A percentile compares a stretch with the other conserved stretches of the same genome.
These are phyloP conservation scores for Dimocarpus longan DNA, from an alignment of 345 rosid species.

Conservation along the genomic window DNA sequence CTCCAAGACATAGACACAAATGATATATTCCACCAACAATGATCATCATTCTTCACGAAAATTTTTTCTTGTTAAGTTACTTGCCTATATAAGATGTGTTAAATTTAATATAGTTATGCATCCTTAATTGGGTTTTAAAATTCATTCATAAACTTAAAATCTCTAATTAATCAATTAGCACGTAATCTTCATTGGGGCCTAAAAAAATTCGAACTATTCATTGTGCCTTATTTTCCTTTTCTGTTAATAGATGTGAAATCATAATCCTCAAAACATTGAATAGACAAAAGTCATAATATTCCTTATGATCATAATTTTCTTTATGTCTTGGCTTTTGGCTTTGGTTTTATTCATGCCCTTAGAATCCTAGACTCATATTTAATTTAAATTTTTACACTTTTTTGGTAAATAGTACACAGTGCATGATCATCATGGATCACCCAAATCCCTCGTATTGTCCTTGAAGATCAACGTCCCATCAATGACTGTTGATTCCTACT, in stretches of 20 bases:
- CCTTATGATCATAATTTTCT: not conserved
- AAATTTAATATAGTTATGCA: too few species aligned
- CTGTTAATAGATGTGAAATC: not conserved
- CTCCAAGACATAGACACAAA: too few species aligned
- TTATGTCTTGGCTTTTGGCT: not conserved
- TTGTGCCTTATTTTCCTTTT: too few species aligned
- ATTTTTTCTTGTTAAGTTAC: too few species aligned
- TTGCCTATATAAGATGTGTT: too few species aligned
- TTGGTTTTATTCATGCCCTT: not conserved
- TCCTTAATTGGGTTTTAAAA: too few species aligned
- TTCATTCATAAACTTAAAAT: too few species aligned
- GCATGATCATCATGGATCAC: not conserved
- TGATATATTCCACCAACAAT: too few species aligned
- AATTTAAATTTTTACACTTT: not conserved
- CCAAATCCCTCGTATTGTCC: not conserved
- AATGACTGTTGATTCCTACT: not conserved
- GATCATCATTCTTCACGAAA: too few species aligned
- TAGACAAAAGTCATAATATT: not conserved
- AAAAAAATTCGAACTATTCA: too few species aligned
- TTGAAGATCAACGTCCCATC: not conserved
- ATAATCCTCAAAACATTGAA: not conserved
- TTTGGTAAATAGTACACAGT: not conserved
- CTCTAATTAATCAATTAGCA: too few species aligned
- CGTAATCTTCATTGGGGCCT: too few species aligned
- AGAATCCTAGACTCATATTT: not conserved